These are phyloP conservation scores for Gossypium schwendimanii DNA, from an alignment of 441 rosid genomes.

Conservation along the genomic window DNA sequence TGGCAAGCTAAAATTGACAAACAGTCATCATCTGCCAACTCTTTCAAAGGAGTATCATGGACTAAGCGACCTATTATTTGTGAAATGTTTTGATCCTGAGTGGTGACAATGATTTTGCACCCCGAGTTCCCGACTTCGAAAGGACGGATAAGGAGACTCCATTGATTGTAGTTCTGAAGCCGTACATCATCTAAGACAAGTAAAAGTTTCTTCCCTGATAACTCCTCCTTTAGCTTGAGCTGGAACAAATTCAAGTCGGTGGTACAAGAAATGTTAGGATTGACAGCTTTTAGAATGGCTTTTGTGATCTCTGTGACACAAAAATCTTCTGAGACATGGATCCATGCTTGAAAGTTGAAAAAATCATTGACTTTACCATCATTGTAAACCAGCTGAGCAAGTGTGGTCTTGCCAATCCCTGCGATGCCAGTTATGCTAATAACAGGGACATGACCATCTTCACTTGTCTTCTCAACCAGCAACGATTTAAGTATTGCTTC, in stretches of 20 bases:
- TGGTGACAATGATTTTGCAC: conserved; percentile 17
- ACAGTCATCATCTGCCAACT: conserved; percentile 5
- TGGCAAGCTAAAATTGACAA: conserved; percentile 6
- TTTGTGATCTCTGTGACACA: not conserved
- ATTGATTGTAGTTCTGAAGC: conserved; percentile 8
- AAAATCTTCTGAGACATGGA: conserved; percentile 2
- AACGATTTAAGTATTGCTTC: conserved; percentile 1
- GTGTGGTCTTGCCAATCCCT: conserved; percentile 14
- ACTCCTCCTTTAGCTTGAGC: conserved; percentile 8
- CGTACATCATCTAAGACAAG: conserved; percentile 20
- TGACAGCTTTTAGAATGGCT: not conserved
- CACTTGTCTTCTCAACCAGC: not conserved
- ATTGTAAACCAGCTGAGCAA: conserved; percentile 17
- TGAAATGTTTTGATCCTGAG: conserved; percentile 8
- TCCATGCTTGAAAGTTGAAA: conserved; percentile 2
- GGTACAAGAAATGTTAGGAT: not conserved
- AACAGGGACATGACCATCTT: not conserved
- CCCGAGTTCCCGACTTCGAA: conserved; percentile 1
- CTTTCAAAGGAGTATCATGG: not conserved
- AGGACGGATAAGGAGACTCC: conserved; percentile 1
- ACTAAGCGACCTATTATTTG: not conserved
- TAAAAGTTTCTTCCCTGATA: conserved; percentile 16
- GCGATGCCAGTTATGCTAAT: conserved; percentile 6
- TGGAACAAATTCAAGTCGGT: conserved; percentile 12
- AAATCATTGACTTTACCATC: not conserved